Conservation (phyloP, 1,139 yeast genomes). For the Zygosaccharomyces sapae region DNA sequence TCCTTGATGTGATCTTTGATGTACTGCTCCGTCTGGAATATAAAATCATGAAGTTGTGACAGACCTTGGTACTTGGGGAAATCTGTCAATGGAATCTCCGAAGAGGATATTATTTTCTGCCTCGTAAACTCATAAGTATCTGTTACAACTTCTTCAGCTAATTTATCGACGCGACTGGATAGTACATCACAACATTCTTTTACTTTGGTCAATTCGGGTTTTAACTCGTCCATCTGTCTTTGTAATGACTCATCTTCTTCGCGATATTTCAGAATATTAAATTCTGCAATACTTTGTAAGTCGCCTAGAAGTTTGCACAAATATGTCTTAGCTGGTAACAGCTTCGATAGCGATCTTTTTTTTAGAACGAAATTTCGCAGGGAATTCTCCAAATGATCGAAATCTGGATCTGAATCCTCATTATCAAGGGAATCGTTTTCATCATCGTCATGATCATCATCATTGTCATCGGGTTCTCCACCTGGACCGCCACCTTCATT, state of each 20-base stretch:
- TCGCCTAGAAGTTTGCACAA: conserved; percentile 66
- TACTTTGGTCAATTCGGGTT: conserved; percentile 60
- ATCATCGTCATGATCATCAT: conserved; percentile 37
- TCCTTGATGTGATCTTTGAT: conserved; percentile 62
- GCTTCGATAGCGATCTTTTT: conserved; percentile 81
- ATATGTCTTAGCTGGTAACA: conserved; percentile 89
- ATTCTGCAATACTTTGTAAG: conserved; percentile 52
- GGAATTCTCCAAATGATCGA: conserved; percentile 79
- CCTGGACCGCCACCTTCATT: conserved; percentile 38
- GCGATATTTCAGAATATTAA: conserved; percentile 55
- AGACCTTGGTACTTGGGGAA: conserved; percentile 60
- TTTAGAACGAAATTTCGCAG: conserved; percentile 82
- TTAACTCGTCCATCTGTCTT: conserved; percentile 49
- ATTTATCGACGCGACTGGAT: conserved; percentile 54
- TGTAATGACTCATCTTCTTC: conserved; percentile 46
- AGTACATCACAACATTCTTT: conserved; percentile 51
- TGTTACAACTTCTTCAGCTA: conserved; percentile 59
- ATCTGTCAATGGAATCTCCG: conserved; percentile 56
- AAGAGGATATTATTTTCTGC: conserved; percentile 48
- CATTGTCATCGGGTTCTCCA: conserved; percentile 42
- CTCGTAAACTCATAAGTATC: conserved; percentile 61
- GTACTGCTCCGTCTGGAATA: conserved; percentile 61
- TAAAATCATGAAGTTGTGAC: conserved; percentile 64
- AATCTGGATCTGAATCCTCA: conserved; percentile 56
- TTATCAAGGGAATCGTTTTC: too few relatives aligned